Evolutionary conservation across 2,329 filamentous ascomycete genomes (phyloP).

Genomic region (Aspergillus tanneri): DNA sequence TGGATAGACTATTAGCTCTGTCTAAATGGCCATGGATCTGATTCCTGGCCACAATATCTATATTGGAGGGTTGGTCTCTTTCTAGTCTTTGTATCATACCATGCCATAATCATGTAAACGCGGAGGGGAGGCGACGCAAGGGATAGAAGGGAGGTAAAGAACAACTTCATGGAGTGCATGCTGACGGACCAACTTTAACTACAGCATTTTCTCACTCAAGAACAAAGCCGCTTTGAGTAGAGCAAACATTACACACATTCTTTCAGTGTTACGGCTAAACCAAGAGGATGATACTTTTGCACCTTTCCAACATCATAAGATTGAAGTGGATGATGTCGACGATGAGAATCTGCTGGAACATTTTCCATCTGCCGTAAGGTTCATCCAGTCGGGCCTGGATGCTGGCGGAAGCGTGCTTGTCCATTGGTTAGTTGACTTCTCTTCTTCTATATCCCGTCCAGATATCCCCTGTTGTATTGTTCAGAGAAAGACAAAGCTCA

Average conservation of each 20-base stretch:
- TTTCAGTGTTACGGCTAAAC: conserved; percentile 73
- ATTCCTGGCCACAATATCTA: conserved; percentile 71
- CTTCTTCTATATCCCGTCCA: conserved; percentile 1
- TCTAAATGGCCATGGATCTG: conserved; percentile 55
- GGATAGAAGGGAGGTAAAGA: not conserved
- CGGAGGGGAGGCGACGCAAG: not conserved
- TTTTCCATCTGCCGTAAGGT: conserved; percentile 73
- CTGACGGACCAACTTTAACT: conserved; percentile 11
- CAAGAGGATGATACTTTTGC: conserved; percentile 57
- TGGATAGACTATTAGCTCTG: not conserved
- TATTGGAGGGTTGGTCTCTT: conserved; percentile 67
- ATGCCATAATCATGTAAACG: conserved; percentile 2
- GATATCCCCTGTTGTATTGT: too few relatives aligned
- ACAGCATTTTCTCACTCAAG: conserved; percentile 75
- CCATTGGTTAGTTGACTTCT: conserved; percentile 61
- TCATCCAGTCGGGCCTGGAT: conserved; percentile 75
- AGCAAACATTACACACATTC: conserved; percentile 79
- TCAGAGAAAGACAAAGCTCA: too few relatives aligned
- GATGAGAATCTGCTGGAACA: conserved; percentile 83
- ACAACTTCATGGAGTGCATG: not conserved
- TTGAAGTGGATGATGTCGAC: conserved; percentile 87
- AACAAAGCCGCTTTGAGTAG: conserved; percentile 68
- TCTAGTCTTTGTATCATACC: conserved; percentile 7
- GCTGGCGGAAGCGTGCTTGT: conserved; percentile 62
- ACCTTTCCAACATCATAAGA: conserved; percentile 68